Percentiles rank a stretch among this genome's conserved stretches.
Evolutionary conservation across 306 rosid genomes (phyloP).

Genomic region (Fragaria nilgerrensis): DNA sequence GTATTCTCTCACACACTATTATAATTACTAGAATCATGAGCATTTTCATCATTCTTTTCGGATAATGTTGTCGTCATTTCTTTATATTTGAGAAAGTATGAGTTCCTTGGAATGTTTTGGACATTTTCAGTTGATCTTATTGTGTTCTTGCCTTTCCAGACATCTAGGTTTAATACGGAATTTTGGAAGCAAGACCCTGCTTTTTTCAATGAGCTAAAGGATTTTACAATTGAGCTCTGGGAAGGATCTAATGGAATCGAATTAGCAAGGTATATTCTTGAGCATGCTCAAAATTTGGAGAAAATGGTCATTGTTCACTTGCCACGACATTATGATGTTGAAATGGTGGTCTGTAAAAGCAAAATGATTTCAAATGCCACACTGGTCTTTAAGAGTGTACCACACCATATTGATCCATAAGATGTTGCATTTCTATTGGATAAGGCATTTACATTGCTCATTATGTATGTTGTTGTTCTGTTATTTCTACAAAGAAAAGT

Average conservation of each 20-base stretch:
- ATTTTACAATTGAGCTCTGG: neutral
- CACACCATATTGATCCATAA: too few species aligned
- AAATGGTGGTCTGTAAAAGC: neutral
- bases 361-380: neutral
- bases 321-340: neutral
- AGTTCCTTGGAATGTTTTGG: too few species aligned
- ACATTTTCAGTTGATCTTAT: too few species aligned
- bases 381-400: neutral
- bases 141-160: neutral
- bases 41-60: too few species aligned
- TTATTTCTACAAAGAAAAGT: too few species aligned
- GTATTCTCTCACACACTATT: too few species aligned
- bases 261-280: neutral
- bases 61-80: too few species aligned
- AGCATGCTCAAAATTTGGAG: neutral
- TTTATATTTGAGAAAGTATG: too few species aligned
- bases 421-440: too few species aligned
- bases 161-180: neutral
- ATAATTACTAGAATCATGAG: too few species aligned
- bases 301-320: neutral
- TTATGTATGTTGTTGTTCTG: too few species aligned
- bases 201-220: slow-evolving; percentile 2
- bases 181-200: neutral
- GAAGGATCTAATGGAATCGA: neutral
- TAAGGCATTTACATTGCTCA: too few species aligned